Conservation (phyloP, 2,329 filamentous ascomycete genomes). For the Trichoderma aggressivum region DNA sequence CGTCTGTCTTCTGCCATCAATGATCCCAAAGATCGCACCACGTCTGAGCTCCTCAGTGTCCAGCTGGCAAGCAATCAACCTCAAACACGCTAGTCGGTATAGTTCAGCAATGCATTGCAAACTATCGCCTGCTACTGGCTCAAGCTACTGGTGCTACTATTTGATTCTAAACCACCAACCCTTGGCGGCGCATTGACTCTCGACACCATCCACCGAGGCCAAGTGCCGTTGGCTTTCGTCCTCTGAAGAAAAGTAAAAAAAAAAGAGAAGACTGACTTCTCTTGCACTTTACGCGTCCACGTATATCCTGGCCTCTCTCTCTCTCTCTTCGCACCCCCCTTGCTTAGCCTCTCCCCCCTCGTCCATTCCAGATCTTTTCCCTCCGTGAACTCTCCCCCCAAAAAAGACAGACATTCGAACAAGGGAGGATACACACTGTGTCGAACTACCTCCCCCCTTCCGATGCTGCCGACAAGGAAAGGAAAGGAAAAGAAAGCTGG, state of each 20-base stretch:
- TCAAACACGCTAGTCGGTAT: slow-evolving; percentile 4
- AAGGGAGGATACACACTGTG: not conserved
- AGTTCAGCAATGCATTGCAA: not conserved
- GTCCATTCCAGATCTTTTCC: not conserved
- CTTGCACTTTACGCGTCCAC: not conserved
- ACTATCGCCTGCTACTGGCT: not conserved
- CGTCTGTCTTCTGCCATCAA: not conserved
- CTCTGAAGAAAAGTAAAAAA: not conserved
- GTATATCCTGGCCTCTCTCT: not conserved
- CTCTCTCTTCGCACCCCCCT: not conserved
- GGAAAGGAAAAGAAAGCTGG: not conserved
- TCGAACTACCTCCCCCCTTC: not conserved
- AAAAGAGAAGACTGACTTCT: not conserved
- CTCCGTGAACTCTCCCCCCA: not conserved
- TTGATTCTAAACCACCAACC: not conserved
- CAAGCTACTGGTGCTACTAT: not conserved
- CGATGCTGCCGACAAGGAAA: not conserved
- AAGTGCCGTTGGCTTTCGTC: not conserved
- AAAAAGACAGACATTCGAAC: not conserved
- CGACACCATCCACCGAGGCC: not conserved
- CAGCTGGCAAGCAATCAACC: slow-evolving; percentile 4
- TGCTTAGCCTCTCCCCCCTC: not conserved
- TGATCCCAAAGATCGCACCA: slow-evolving; percentile 2
- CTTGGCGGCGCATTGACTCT: not conserved
- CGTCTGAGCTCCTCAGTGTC: not conserved